Percentiles rank a stretch among this genome's conserved stretches.
Conservation (phyloP, 169 alveolate genomes). For the Eimeria brunetti region DNA sequence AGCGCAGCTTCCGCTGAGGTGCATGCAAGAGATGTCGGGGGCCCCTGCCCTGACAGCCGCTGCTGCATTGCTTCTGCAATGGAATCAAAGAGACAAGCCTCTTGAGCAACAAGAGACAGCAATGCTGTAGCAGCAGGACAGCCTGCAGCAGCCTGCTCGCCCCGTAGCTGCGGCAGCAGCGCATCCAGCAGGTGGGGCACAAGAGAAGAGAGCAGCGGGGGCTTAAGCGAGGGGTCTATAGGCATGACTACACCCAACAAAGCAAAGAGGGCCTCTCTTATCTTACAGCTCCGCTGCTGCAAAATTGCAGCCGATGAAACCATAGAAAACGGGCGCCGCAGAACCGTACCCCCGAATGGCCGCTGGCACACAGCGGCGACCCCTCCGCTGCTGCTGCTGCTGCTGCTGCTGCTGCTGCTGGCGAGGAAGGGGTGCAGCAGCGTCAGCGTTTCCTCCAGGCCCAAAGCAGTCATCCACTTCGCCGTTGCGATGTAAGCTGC, state of each 20-base stretch:
- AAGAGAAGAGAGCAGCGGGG: slow-evolving; percentile 15
- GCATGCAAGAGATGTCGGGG: background rate
- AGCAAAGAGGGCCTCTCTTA: slow-evolving; percentile 48
- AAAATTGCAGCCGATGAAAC: slow-evolving; percentile 4
- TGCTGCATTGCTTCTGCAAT: slow-evolving; percentile 49
- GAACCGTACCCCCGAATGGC: background rate
- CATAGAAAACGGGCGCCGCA: slow-evolving; percentile 45
- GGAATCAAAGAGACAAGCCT: slow-evolving; percentile 1
- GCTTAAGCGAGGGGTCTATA: slow-evolving; percentile 13
- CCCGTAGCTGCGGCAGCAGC: slow-evolving; percentile 46
- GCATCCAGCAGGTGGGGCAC: slow-evolving; percentile 75
- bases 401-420: background rate
- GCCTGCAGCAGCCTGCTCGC: background rate
- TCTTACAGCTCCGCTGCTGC: slow-evolving; percentile 3
- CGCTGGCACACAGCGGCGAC: background rate
- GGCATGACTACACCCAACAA: slow-evolving; percentile 56
- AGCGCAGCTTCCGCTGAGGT: slow-evolving; percentile 28
- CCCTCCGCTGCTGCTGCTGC: background rate
- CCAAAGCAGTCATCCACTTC: slow-evolving; percentile 73
- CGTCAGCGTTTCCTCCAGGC: slow-evolving; percentile 28
- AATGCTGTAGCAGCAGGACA: slow-evolving; percentile 19
- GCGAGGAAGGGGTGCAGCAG: slow-evolving; percentile 63
- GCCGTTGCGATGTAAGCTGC: slow-evolving; percentile 78
- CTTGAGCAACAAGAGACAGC: slow-evolving; percentile 41
- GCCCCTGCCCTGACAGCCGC: slow-evolving; percentile 25